Base-by-base conservation (phyloP, 805 yeast genomes). In the Candida nonsorbophila region DNA sequence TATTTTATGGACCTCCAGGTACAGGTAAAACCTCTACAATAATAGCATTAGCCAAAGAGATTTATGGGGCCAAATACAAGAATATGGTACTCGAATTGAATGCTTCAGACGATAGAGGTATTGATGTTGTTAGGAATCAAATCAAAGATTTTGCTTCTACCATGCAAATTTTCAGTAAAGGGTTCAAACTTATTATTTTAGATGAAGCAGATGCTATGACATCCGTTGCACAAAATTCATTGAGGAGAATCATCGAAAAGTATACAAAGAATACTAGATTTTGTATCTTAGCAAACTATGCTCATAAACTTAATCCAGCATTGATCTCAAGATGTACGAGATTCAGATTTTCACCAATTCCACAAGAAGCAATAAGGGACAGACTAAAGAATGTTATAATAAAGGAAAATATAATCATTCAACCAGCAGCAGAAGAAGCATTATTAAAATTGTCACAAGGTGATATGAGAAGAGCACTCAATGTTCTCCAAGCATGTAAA, bases 151-250 rank as follows among this genome's bases (percentile, higher is more conserved):
- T 92, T 62, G 98, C 98, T 7, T 77, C 90, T 17, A 92, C 98
- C 1, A 78, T 86, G 69, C 98, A 92, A 54, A 90, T 92, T 30
- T 92, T 90, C 58, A 69, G 78, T 36, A 69, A 72, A 31, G 94
- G 92, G 9, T 87, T 87, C 69, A 90, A 90, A 50, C 63, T 90
- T 44, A 81, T 90, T 35, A 84, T 90, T n/a, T 62, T 90, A 36
- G 97, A 90, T 60, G 97, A 90, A 61, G 96, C 96, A 0, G 96
- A 84, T 56, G 85, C 92, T n/a, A 83, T 84, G 94, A 82, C 92
- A 2, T 77, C 79, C 35, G 86, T 78, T 16, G 92, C 94, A 1
- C 92, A 84, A 51, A 84, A 84, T 51, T 87, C 92, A 1, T 61
- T 84, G 39, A 70, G 94, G 58, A 62, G 94, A 44, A 77, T 80